Base-by-base conservation (phyloP, 192 early-diverging fungal species). In the Chytriomyces confervae region DNA sequence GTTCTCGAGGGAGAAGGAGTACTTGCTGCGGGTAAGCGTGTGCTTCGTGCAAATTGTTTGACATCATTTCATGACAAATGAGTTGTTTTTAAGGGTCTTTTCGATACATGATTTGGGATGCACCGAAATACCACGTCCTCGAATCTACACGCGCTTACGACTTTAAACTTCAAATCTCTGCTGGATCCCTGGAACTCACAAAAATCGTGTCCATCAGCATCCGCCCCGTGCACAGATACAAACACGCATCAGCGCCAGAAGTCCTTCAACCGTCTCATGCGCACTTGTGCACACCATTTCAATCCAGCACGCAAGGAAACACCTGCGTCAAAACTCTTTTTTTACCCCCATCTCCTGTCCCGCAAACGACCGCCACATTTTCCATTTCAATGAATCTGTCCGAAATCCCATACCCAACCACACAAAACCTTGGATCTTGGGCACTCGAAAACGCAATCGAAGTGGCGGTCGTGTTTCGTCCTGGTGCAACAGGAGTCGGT, bases 51-150 rank as follows among this genome's bases (percentile, higher is more conserved):
- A 20, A n/a, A n/a, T 57, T 5, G 53, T 57, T 57, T 57, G 20
- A 68, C 2, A 29, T 1, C 18, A 20, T 27, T 13, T 65, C 63
- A 1, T 43, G 18, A 27, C 18, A 23, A 65, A 27, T 65, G 63
- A 29, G 13, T 20, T 60, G 44, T 47, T 27, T 11, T 36, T 10
- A 44, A 74, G 72, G 72, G 8, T 36, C 72, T 9, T 74, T 74
- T 29, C 72, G 72, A 10, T 74, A 74, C 61, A 74, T 50, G 47
- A 46, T 62, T 23, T 74, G 72, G 72, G 72, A 74, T 46, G 72
- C 72, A 20, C 60, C 72, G 13, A 61, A 62, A 62, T 74, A 74
- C 72, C 24, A 61, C 43, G 60, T 74, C 16, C 46, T 74, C 36
- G 44, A 48, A 9, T 63, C 62, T 8, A 9, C 16, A 5, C 16